Base-by-base conservation (phyloP, 805 yeast species). In the Schizosaccharomyces cryophilus region DNA sequence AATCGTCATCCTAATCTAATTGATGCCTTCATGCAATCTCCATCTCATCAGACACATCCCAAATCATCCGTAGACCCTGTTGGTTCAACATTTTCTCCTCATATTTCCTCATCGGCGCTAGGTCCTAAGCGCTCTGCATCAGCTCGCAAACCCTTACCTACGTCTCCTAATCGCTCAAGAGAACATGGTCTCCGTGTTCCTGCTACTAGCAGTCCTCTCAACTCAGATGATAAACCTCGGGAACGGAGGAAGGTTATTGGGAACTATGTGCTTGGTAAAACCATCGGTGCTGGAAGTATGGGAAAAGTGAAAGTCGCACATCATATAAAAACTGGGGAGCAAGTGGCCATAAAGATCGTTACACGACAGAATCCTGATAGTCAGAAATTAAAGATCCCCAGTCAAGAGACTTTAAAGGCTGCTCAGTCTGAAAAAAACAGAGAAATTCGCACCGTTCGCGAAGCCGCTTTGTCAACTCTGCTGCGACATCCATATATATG, bases 241-340 rank as follows among this genome's bases (percentile, higher is more conserved):
- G 60, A 35, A 21, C n/a, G 42, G 21, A 26, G 61, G 19, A 59
- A 45, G n/a, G 29, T 42, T n/a, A 38, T 59, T 9, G 61, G 61
- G 15, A 42, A 59, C n/a, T 59, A 45, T 13, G 35, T 59, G 5
- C 61, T 59, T 26, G 61, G 61, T 11, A 87, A 87, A 71, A 88
- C 96, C 1, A 85, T 93, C 58, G 99, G 99, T 54, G 95, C 97
- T 1, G 98, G 99, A 2, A 87, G 96, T 0, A 93, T 93, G 98
- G 99, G 99, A 63, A 94, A 90, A 71, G 99, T 93, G 60, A 93
- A 93, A 73, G 75, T 93, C 48, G 97, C 97, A 1, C 83, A 81
- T 67, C 95, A 89, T 73, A 80, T 85, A 65, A 72, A 80, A 42
- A 87, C 96, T 0, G 69, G 70, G 58, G 80, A 79, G 63, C 89